A percentile compares a stretch with the other conserved stretches of the same genome.
Evolutionary conservation across 177 flowering plant species (phyloP).

Genomic region (Vitis hybrid): DNA sequence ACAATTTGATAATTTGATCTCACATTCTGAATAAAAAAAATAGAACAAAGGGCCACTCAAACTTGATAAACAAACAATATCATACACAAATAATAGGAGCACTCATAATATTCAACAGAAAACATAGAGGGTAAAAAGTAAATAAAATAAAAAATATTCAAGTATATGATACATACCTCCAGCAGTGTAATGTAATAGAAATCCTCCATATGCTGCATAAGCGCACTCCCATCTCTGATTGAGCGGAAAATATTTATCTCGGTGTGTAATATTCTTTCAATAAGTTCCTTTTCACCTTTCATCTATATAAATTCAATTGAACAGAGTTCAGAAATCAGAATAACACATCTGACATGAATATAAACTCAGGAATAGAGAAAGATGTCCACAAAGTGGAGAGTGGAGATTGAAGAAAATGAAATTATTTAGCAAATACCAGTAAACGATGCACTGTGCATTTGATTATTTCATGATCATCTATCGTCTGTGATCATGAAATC

Average conservation of each 20-base stretch:
- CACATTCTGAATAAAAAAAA: conserved; percentile 49
- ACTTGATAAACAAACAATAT: not conserved
- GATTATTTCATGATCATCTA: no score
- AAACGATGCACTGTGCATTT: no score
- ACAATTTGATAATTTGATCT: conserved; percentile 51
- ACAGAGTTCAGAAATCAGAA: conserved; percentile 1
- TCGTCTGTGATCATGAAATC: no score
- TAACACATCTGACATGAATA: not conserved
- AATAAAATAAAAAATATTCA: no score
- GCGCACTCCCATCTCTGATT: conserved; percentile 93
- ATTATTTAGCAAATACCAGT: no score
- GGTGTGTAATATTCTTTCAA: conserved; percentile 80
- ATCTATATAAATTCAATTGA: conserved; percentile 46
- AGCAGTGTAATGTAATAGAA: conserved; percentile 83
- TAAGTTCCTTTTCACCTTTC: conserved; percentile 92
- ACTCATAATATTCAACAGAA: not conserved
- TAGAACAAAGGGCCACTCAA: conserved; percentile 2
- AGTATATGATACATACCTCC: conserved; percentile 54
- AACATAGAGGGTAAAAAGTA: not conserved
- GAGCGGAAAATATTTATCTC: conserved; percentile 86
- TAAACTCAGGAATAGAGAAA: not conserved
- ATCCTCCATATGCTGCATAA: conserved; percentile 99
- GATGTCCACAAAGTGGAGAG: not conserved
- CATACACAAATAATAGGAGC: not conserved
- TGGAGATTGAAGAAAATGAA: no score